A percentile compares a stretch with the other conserved stretches of the same genome.
Conservation (phyloP, 192 early-diverging fungal species). For the Jimgerdemannia lactiflua region DNA sequence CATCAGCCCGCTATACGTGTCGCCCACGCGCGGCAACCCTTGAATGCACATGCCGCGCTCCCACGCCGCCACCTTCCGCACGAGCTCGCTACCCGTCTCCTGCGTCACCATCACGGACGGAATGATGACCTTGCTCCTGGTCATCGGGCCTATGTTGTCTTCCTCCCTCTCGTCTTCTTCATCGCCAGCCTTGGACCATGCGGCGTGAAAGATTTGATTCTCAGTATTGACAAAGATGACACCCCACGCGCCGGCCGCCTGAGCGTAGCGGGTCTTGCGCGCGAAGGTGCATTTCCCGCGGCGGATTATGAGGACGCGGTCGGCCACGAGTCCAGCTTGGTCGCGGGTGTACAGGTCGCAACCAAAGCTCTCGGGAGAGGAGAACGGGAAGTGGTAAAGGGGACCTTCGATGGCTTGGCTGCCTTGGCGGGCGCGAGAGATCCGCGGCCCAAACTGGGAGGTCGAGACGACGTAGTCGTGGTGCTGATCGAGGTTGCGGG, state of each 20-base stretch:
- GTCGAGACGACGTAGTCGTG: slow-evolving; percentile 2
- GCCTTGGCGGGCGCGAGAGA: slow-evolving; percentile 10
- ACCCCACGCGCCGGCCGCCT: slow-evolving; percentile 36
- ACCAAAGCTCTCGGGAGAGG: slow-evolving; percentile 13
- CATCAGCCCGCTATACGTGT: background rate
- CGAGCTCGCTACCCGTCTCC: slow-evolving; percentile 9
- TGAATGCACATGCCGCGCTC: background rate
- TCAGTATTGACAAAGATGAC: slow-evolving; percentile 40
- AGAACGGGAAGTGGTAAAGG: slow-evolving; percentile 2
- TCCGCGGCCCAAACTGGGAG: slow-evolving; percentile 18
- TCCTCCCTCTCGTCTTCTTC: background rate
- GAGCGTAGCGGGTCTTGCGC: slow-evolving; percentile 39
- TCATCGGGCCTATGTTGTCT: background rate
- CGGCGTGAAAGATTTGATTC: background rate
- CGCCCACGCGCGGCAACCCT: background rate
- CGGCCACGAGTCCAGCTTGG: slow-evolving; percentile 17
- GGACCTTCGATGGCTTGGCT: background rate
- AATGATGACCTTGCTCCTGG: background rate
- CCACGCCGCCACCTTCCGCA: background rate
- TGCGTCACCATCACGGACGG: slow-evolving; percentile 11
- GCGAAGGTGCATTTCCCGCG: slow-evolving; percentile 42
- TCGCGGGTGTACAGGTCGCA: slow-evolving; percentile 29
- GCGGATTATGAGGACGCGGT: slow-evolving; percentile 35
- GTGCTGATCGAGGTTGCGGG: background rate
- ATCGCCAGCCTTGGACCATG: slow-evolving; percentile 9